Evolutionary conservation across 2,329 filamentous ascomycete species (phyloP).

Genomic region (Stenocarpella maydis): DNA sequence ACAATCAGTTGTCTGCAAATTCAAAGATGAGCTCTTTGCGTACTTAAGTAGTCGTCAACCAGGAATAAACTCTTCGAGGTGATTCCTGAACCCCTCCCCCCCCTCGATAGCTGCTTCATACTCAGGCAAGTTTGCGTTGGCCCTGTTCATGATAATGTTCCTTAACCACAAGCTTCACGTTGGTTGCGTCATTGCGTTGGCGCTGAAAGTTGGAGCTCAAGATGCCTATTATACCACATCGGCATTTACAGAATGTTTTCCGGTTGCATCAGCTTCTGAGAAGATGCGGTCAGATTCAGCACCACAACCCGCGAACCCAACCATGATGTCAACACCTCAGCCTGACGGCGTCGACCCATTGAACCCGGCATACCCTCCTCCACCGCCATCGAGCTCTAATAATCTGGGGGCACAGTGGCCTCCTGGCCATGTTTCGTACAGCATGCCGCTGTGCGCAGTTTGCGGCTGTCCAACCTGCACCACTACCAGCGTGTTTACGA

Average conservation of each 20-base stretch:
- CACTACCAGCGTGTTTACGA: conserved; percentile 10
- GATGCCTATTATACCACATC: conserved; percentile 1
- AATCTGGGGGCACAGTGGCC: background rate
- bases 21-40: background rate
- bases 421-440: background rate
- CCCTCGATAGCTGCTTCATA: background rate
- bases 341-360: background rate
- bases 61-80: background rate
- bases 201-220: background rate
- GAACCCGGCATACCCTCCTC: background rate
- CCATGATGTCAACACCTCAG: background rate
- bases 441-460: background rate
- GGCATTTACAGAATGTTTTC: background rate
- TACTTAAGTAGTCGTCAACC: background rate
- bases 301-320: background rate
- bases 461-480: background rate
- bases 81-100: no score
- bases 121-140: background rate
- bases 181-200: background rate
- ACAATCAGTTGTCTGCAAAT: background rate
- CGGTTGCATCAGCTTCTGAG: background rate
- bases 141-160: background rate
- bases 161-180: background rate
- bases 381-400: background rate
- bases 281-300: background rate